These are phyloP conservation scores for Taphrina deformans DNA, from an alignment of 1,139 yeast genomes.

Conservation along the genomic window DNA sequence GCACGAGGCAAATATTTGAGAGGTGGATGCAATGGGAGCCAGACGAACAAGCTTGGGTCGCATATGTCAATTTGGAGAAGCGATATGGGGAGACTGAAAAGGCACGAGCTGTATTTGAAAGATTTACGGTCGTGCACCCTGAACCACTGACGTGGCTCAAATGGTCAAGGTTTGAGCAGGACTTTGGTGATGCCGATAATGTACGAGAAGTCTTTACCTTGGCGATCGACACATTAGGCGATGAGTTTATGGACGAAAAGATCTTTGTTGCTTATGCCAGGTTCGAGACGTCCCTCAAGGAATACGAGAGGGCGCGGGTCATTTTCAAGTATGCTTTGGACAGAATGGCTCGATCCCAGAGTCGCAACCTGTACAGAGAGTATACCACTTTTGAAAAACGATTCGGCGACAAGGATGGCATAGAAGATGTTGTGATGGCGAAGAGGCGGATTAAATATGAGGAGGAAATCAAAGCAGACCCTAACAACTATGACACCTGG, in stretches of 20 bases:
- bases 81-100: constrained; percentile 61
- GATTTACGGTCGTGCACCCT: constrained; percentile 60
- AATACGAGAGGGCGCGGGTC: constrained; percentile 64
- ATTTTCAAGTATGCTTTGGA: constrained; percentile 59
- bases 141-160: constrained; percentile 62
- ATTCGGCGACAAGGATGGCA: constrained; percentile 58
- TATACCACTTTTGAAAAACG: constrained; percentile 65
- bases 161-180: constrained; percentile 63
- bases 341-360: constrained; percentile 51
- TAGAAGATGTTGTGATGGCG: constrained; percentile 54
- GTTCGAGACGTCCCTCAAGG: constrained; percentile 69
- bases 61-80: constrained; percentile 70
- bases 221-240: constrained; percentile 59
- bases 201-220: constrained; percentile 66
- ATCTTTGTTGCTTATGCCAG: constrained; percentile 60
- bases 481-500: constrained; percentile 75
- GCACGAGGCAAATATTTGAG: constrained; percentile 67
- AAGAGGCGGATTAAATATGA: constrained; percentile 63
- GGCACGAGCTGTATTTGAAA: constrained; percentile 59
- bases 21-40: constrained; percentile 77
- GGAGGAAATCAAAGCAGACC: constrained; percentile 51
- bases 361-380: constrained; percentile 51
- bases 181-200: constrained; percentile 52
- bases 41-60: constrained; percentile 66
- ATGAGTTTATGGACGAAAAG: constrained; percentile 47